phyloP scores from a whole-genome alignment of 345 rosid species.

The Linum lewisii region DNA sequence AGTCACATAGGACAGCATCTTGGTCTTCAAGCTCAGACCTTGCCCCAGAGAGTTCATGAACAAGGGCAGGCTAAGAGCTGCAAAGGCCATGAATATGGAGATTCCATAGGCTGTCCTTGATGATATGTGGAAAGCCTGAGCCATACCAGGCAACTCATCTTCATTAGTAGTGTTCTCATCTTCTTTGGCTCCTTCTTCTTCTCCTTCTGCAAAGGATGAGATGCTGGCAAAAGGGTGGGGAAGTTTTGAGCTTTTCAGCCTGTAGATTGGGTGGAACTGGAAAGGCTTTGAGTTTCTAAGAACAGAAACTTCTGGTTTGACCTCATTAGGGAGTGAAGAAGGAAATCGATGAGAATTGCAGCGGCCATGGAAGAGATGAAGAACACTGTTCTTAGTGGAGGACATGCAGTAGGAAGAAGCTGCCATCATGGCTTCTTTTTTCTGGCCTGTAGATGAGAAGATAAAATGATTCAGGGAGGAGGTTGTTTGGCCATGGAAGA shows the following conservation, averaged over 20 bases:
- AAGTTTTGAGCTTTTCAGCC: slow-evolving; percentile 23
- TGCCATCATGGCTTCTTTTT: not conserved
- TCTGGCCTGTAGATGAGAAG: not conserved
- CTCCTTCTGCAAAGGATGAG: slow-evolving; percentile 63
- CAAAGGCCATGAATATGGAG: slow-evolving; percentile 48
- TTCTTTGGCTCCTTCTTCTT: slow-evolving; percentile 38
- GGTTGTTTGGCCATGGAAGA: slow-evolving; percentile 3
- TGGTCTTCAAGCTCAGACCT: slow-evolving; percentile 53
- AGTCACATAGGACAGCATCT: slow-evolving; percentile 59
- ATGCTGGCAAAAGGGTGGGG: slow-evolving; percentile 47
- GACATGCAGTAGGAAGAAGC: slow-evolving; percentile 51
- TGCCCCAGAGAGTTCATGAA: slow-evolving; percentile 64
- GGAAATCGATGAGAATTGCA: slow-evolving; percentile 28
- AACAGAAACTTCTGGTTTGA: slow-evolving; percentile 22
- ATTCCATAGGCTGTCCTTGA: slow-evolving; percentile 61
- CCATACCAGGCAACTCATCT: slow-evolving; percentile 56
- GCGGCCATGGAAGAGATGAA: slow-evolving; percentile 7
- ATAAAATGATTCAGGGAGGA: not conserved
- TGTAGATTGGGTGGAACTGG: slow-evolving; percentile 23
- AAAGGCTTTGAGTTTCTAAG: slow-evolving; percentile 18
- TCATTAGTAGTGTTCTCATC: slow-evolving; percentile 22
- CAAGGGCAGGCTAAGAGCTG: slow-evolving; percentile 61
- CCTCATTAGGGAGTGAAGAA: slow-evolving; percentile 23
- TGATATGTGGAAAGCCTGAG: slow-evolving; percentile 68
- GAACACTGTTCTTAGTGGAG: slow-evolving; percentile 35